These are phyloP conservation scores for Tricholomella constricta DNA, from an alignment of 768 basidiomycete genomes.

Conservation along the genomic window DNA sequence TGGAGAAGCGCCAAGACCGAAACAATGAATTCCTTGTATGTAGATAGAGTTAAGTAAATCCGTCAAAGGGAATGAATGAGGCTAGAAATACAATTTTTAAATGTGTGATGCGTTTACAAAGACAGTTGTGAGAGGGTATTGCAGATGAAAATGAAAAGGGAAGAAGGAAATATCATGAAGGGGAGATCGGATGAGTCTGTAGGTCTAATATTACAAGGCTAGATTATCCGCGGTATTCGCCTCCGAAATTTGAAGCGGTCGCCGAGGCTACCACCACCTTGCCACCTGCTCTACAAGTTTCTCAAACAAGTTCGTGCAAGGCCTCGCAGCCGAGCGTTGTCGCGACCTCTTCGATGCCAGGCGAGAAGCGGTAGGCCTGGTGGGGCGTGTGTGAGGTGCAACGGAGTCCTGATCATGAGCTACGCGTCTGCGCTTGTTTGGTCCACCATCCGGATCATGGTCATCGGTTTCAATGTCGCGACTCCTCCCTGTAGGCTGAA, in stretches of 20 bases:
- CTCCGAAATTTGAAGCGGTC: too few relatives aligned
- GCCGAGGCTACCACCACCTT: neutral
- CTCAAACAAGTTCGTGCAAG: neutral
- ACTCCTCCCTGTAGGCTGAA: neutral
- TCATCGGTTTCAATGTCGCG: neutral
- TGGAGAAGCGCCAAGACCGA: too few relatives aligned
- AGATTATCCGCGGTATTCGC: too few relatives aligned
- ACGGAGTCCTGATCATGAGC: neutral
- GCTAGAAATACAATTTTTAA: too few relatives aligned
- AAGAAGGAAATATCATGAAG: too few relatives aligned
- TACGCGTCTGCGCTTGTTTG: neutral
- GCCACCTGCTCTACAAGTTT: neutral
- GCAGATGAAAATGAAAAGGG: too few relatives aligned
- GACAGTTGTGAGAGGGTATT: too few relatives aligned
- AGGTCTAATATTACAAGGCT: neutral
- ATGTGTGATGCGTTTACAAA: too few relatives aligned
- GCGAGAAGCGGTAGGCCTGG: neutral
- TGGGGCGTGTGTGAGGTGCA: neutral
- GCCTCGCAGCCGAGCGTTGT: neutral
- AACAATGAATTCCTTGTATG: too few relatives aligned
- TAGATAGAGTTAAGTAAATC: too few relatives aligned
- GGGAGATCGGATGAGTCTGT: too few relatives aligned
- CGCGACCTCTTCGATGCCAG: neutral
- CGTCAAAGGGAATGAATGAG: too few relatives aligned
- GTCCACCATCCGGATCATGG: neutral